Conservation (phyloP, 2,329 filamentous ascomycete genomes). For the Xylariaceae sp. region DNA sequence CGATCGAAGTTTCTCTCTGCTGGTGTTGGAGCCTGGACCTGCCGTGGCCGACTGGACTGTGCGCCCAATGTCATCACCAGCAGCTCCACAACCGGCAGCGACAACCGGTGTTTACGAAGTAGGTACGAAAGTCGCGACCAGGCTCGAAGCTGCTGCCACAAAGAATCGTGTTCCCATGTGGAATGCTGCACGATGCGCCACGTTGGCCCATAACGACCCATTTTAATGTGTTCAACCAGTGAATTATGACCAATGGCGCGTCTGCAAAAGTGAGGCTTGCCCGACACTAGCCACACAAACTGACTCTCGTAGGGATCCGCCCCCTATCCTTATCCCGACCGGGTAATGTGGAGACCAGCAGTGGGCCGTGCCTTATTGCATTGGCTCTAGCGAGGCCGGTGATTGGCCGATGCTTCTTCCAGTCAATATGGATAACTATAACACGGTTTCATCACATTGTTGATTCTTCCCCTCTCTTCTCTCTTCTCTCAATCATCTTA, state of each 20-base stretch:
- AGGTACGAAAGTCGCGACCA: no score
- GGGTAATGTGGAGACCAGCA: background rate
- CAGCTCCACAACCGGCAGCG: no score
- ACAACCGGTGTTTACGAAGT: no score
- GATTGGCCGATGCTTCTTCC: background rate
- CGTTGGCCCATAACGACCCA: no score
- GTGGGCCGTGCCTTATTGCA: background rate
- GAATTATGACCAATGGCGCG: background rate
- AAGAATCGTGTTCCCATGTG: no score
- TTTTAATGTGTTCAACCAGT: no score
- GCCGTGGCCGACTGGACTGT: no score
- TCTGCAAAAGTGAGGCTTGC: background rate
- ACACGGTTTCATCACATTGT: background rate
- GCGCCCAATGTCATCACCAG: no score
- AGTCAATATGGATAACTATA: background rate
- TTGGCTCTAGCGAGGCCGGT: background rate
- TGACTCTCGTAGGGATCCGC: background rate
- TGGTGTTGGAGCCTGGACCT: no score
- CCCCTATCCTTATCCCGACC: background rate
- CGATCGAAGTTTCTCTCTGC: no score
- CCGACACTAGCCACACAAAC: background rate
- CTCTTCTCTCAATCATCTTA: background rate
- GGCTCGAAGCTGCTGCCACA: no score
- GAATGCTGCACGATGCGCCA: no score
- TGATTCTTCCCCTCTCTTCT: background rate